Conservation (phyloP, 371 early-diverging fungal genomes). For the Lichtheimia corymbifera region DNA sequence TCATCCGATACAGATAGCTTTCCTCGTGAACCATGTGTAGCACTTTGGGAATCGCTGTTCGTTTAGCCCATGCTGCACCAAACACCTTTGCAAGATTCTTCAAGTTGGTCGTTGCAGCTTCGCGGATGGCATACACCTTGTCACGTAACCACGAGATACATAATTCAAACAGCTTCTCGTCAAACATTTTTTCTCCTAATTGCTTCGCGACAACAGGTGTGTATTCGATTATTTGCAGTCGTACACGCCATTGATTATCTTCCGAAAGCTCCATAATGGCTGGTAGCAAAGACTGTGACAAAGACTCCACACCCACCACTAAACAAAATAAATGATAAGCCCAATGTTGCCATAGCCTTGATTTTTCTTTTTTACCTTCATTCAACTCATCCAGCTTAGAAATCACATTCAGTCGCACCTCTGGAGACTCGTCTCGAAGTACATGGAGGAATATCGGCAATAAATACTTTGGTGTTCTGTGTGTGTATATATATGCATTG, state of each 20-base stretch:
- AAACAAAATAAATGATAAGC: conserved; percentile 47
- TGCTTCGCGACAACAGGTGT: conserved; percentile 96
- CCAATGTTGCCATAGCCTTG: conserved; percentile 21
- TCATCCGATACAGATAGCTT: conserved; percentile 95
- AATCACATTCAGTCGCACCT: conserved; percentile 97
- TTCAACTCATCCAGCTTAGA: conserved; percentile 95
- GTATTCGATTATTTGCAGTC: conserved; percentile 97
- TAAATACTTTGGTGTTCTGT: conserved; percentile 89
- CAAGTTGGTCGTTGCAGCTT: conserved; percentile 92
- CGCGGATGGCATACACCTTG: conserved; percentile 93
- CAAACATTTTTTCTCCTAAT: conserved; percentile 94
- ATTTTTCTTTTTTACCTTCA: conserved; percentile 61
- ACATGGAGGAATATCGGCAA: conserved; percentile 92
- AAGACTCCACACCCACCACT: conserved; percentile 95
- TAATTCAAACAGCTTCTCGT: conserved; percentile 89
- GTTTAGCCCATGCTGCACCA: conserved; percentile 95
- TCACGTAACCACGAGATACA: conserved; percentile 99
- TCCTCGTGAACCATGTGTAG: conserved; percentile 82
- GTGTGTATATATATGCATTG: background rate
- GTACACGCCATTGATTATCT: conserved; percentile 99
- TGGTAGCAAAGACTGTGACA: conserved; percentile 94
- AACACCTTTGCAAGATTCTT: conserved; percentile 92
- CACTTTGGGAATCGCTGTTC: conserved; percentile 91
- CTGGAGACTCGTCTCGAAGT: conserved; percentile 95
- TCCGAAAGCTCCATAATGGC: conserved; percentile 98